These are phyloP conservation scores for Debaryomyces prosopidis DNA, from an alignment of 805 yeast species.

Conservation along the genomic window DNA sequence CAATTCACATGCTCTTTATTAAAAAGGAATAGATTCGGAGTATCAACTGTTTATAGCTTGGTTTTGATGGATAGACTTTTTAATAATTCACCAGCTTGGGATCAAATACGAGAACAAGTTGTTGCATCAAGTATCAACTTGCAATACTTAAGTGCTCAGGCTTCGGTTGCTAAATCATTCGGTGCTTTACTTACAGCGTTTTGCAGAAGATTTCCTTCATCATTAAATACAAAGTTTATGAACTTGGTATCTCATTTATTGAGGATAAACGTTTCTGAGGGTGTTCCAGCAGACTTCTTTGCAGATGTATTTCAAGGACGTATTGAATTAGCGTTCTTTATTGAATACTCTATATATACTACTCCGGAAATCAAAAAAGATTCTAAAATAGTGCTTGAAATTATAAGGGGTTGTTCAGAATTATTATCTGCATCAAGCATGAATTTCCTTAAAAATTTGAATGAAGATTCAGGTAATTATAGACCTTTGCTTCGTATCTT, in stretches of 20 bases:
- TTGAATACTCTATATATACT: constrained; percentile 41
- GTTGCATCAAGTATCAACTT: constrained; percentile 59
- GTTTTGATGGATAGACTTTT: constrained; percentile 63
- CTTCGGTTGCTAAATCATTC: constrained; percentile 69
- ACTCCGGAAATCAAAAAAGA: constrained; percentile 25
- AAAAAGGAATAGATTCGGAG: constrained; percentile 51
- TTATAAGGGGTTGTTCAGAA: constrained; percentile 44
- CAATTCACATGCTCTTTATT: constrained; percentile 54
- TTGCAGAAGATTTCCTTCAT: constrained; percentile 46
- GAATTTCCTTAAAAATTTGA: constrained; percentile 45
- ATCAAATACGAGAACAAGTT: constrained; percentile 49
- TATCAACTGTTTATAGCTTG: constrained; percentile 56
- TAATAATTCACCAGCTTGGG: constrained; percentile 39
- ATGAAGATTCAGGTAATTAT: constrained; percentile 43
- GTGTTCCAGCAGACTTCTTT: constrained; percentile 49
- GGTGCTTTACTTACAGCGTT: constrained; percentile 75
- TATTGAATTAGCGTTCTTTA: constrained; percentile 64
- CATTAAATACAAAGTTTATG: constrained; percentile 22
- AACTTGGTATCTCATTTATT: constrained; percentile 50
- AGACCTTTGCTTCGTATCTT: constrained; percentile 63
- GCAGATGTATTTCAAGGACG: constrained; percentile 58
- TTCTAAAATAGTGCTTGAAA: constrained; percentile 37
- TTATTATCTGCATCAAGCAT: constrained; percentile 52
- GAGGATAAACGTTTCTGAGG: constrained; percentile 50
- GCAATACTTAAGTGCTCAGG: constrained; percentile 66